These are phyloP conservation scores for Nitzschia sp. DNA, from an alignment of 108 stramenopile species.

Conservation along the genomic window DNA sequence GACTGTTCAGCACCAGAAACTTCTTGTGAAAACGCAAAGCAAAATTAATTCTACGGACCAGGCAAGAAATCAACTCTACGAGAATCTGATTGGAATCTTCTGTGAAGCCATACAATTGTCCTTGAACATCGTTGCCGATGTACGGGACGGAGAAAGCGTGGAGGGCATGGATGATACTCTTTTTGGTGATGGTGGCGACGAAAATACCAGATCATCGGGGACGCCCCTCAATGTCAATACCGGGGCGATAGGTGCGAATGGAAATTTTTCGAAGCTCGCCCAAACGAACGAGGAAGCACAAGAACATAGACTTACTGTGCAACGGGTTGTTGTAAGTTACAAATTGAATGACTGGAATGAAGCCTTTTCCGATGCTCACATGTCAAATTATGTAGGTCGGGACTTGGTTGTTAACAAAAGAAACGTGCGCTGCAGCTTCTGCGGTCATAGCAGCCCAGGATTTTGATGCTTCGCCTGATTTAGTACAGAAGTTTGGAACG, in stretches of 20 bases:
- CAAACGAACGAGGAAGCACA: conserved; percentile 24
- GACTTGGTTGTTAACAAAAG: conserved; percentile 69
- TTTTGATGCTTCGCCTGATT: background rate
- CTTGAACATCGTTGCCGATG: conserved; percentile 58
- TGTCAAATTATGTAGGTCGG: conserved; percentile 42
- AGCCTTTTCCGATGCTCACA: background rate
- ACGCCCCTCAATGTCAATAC: conserved; percentile 64
- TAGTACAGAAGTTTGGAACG: conserved; percentile 34
- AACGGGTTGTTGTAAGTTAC: conserved; percentile 51
- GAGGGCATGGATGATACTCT: conserved; percentile 46
- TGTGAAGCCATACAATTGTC: conserved; percentile 52
- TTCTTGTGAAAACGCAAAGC: background rate
- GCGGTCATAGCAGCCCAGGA: conserved; percentile 15
- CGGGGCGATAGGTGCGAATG: conserved; percentile 73
- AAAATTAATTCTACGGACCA: conserved; percentile 6
- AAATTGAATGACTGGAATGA: background rate
- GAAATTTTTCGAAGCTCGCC: conserved; percentile 46
- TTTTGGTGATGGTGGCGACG: conserved; percentile 4
- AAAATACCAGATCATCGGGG: background rate
- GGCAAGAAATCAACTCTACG: conserved; percentile 2
- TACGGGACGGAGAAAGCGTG: conserved; percentile 40
- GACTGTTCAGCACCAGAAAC: conserved; percentile 23
- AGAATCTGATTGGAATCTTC: conserved; percentile 28
- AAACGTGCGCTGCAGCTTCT: conserved; percentile 47
- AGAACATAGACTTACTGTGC: conserved; percentile 36